phyloP scores from a whole-genome alignment of 2,329 filamentous ascomycete species.

The Rhexocercosporidium sp. region DNA sequence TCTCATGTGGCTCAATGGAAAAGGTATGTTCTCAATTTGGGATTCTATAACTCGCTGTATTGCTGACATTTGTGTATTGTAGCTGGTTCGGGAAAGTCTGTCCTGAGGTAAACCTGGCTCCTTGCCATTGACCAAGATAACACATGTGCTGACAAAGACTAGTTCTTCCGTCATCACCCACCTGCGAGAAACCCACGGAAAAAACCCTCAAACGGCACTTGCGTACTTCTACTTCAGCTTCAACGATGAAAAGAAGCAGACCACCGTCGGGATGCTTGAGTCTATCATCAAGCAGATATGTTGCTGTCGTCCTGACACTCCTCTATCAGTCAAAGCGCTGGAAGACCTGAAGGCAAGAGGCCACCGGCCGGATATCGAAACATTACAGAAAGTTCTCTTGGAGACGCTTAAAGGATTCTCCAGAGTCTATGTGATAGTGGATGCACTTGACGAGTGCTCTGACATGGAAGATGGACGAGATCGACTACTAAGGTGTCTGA shows the following conservation, averaged over 20 bases:
- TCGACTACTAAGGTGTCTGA: neutral
- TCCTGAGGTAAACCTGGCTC: neutral
- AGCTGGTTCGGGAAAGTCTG: neutral
- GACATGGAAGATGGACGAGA: neutral
- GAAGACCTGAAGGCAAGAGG: neutral
- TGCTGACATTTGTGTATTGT: neutral
- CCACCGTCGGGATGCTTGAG: slow-evolving; percentile 15
- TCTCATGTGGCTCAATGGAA: neutral
- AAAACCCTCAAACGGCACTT: slow-evolving; percentile 18
- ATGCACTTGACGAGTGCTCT: slow-evolving; percentile 21
- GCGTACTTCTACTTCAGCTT: slow-evolving; percentile 39
- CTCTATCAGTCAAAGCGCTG: neutral
- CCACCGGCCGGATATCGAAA: neutral
- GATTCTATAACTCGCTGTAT: neutral
- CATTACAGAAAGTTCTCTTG: neutral
- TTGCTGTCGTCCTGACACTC: neutral
- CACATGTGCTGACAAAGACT: neutral
- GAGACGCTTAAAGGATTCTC: slow-evolving; percentile 29
- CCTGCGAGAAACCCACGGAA: neutral
- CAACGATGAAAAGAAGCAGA: slow-evolving; percentile 30
- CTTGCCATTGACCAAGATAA: neutral
- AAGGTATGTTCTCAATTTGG: neutral
- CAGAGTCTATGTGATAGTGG: slow-evolving; percentile 14
- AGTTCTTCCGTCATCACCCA: neutral
- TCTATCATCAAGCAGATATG: neutral